Evolutionary conservation across 306 rosid species (phyloP).

Genomic region (Begonia peltatifolia): DNA sequence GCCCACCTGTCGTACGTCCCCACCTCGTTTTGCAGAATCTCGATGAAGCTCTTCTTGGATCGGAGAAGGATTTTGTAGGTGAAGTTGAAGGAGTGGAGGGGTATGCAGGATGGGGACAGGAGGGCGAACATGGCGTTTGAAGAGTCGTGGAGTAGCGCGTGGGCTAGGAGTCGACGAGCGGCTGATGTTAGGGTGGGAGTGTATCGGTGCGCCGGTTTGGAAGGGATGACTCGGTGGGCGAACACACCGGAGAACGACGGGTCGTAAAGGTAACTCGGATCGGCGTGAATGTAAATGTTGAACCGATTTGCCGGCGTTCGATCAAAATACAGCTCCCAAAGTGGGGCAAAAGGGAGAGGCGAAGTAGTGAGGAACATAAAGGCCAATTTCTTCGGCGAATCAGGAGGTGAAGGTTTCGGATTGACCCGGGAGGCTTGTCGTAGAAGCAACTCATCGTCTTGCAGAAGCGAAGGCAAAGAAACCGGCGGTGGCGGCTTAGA

Average conservation of each 20-base stretch:
- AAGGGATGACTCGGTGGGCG: conserved; percentile 28
- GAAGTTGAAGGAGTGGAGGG: conserved; percentile 52
- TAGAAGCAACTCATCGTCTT: too few relatives aligned
- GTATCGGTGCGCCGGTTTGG: conserved; percentile 25
- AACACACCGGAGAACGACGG: conserved; percentile 47
- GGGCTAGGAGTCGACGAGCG: conserved; percentile 43
- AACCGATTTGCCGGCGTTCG: conserved; percentile 16
- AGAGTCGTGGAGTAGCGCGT: conserved; percentile 40
- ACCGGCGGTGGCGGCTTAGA: too few relatives aligned
- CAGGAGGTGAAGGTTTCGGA: too few relatives aligned
- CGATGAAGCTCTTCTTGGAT: conserved; percentile 46
- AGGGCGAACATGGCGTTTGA: conserved; percentile 46
- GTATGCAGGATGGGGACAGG: conserved; percentile 46
- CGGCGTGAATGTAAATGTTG: conserved; percentile 58
- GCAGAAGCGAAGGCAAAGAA: too few relatives aligned
- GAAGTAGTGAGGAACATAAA: conserved; percentile 32
- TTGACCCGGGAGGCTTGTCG: too few relatives aligned
- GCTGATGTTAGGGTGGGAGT: conserved; percentile 40
- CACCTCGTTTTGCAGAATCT: conserved; percentile 31
- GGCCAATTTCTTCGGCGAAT: too few relatives aligned
- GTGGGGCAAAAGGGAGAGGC: conserved; percentile 50
- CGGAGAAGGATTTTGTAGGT: conserved; percentile 24
- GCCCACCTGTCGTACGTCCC: conserved; percentile 36
- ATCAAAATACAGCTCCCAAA: conserved; percentile 48
- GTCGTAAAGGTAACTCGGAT: conserved; percentile 28